Evolutionary conservation across 495 filamentous ascomycete genomes (phyloP), one percentile per base, ranked within the genome.

Genomic region (Xeromyces bisporus): DNA sequence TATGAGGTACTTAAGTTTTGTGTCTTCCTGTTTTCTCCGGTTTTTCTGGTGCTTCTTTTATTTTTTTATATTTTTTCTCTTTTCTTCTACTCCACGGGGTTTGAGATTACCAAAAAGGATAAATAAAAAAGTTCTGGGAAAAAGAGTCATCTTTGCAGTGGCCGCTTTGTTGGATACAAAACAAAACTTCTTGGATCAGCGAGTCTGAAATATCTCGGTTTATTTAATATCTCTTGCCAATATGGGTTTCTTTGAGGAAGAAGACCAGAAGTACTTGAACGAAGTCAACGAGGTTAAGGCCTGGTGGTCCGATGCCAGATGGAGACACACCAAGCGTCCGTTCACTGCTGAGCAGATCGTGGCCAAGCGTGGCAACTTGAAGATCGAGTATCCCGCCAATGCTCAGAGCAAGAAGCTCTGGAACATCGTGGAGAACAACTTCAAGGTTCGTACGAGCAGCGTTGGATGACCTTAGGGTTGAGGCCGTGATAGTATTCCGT

Each of bases 341-440:
- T 97, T 84, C 55, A 93, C 84, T 3, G 84, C 89, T 10, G 91
- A 96, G 63, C 80, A 92, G 62, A 96, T 97, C 48, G 89, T 91
- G 35, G 72, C 77, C 15, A 97, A 97, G 69, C 67, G 89, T 45
- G 89, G 89, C 15, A 84, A 77, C 46, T 56, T 97, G 43, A 85
- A 76, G 59, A 83, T 97, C 46, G 67, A 91, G 29, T 97, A 93
- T 51, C 74, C 89, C 8, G 85, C 83, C 57, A 91, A 87, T 51
- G 62, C 60, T 5, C 77, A 83, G 57, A 67, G 75, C 26, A 93
- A 93, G 72, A 97, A 97, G 69, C 64, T 94, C 24, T 97, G 87
- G 89, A 63, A 69, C 15, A 91, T 82, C 37, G 54, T 97, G 23
- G 89, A 97, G 55, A 48, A 59, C 8, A 75, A 83, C 47, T 97